Evolutionary conservation across 1,139 yeast genomes (phyloP).

Genomic region (Meyerozyma smithsonii): DNA sequence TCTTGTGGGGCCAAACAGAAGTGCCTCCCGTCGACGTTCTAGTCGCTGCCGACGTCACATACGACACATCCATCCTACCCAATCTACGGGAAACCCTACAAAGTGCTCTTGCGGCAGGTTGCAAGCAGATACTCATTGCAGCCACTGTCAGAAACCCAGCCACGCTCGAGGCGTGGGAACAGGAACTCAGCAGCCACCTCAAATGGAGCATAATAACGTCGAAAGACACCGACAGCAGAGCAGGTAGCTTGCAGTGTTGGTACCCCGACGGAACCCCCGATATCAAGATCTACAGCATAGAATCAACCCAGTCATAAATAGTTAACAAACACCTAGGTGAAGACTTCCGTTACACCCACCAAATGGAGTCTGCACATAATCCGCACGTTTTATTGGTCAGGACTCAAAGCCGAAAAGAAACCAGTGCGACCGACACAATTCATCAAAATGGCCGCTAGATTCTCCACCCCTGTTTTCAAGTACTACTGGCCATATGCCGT

Average conservation of each 20-base stretch:
- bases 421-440: slow-evolving; percentile 3
- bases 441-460: slow-evolving; percentile 15
- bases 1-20: slow-evolving; percentile 53
- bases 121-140: slow-evolving; percentile 36
- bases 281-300: slow-evolving; percentile 34
- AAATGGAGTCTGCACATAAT: slow-evolving; percentile 1
- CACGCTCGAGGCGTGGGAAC: slow-evolving; percentile 55
- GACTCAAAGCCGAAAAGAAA: not conserved
- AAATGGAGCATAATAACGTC: slow-evolving; percentile 20
- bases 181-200: slow-evolving; percentile 26
- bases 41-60: slow-evolving; percentile 84
- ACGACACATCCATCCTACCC: slow-evolving; percentile 61
- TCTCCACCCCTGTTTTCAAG: slow-evolving; percentile 45
- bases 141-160: slow-evolving; percentile 68
- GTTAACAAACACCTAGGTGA: too few species aligned
- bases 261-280: slow-evolving; percentile 36
- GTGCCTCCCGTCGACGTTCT: slow-evolving; percentile 38
- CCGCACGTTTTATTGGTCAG: not conserved
- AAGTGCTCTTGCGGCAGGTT: slow-evolving; percentile 33
- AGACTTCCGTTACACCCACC: too few species aligned
- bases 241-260: slow-evolving; percentile 22
- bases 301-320: not conserved
- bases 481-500: slow-evolving; percentile 47
- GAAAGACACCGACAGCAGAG: slow-evolving; percentile 12
- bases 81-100: slow-evolving; percentile 47